These are phyloP conservation scores for Micractinium conductrix DNA, from an alignment of 139 green algal genomes.

Conservation along the genomic window DNA sequence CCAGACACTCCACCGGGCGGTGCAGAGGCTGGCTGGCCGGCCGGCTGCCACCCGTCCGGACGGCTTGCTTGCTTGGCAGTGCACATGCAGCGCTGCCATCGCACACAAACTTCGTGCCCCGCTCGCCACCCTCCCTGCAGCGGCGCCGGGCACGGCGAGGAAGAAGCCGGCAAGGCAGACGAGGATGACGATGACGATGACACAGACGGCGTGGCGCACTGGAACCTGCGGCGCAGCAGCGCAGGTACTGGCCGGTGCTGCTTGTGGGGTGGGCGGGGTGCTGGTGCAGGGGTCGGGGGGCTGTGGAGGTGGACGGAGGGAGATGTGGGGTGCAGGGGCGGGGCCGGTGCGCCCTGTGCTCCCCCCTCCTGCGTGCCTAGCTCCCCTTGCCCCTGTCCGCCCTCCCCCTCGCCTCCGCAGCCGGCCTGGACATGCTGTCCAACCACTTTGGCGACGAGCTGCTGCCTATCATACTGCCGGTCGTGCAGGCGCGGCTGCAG, in stretches of 20 bases:
- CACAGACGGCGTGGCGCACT: constrained; percentile 55
- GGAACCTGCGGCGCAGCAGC: constrained; percentile 92
- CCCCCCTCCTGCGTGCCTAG: not conserved
- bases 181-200: constrained; percentile 71
- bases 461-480: constrained; percentile 90
- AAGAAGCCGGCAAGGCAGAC: constrained; percentile 32
- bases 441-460: constrained; percentile 86
- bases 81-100: not conserved
- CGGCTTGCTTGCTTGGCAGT: not conserved
- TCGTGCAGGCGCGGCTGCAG: constrained; percentile 80
- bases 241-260: constrained; percentile 1
- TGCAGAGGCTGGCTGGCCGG: no score
- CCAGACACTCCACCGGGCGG: no score
- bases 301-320: no score
- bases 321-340: not conserved
- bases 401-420: constrained; percentile 53
- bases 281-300: not conserved
- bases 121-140: not conserved
- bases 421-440: constrained; percentile 89
- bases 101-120: not conserved
- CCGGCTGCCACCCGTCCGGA: no score
- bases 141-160: constrained; percentile 23
- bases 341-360: no score
- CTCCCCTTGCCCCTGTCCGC: not conserved
- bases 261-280: no score